Evolutionary conservation across 148 eudicot genomes (phyloP), one percentile per base, ranked within the genome.

Genomic region (Rhododendron molle): DNA sequence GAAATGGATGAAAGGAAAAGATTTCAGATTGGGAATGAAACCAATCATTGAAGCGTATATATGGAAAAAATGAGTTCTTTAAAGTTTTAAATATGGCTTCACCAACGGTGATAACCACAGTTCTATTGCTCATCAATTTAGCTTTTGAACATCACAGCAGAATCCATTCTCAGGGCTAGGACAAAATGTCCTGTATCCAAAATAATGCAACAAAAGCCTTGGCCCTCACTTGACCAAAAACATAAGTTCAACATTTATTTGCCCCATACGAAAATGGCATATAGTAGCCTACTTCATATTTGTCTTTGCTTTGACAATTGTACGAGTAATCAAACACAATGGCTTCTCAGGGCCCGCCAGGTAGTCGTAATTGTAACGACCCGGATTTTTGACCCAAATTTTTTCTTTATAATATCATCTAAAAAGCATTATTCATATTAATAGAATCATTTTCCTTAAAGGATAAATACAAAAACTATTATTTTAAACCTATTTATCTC

Each of bases 331-430:
- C 23, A 85, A 85, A 12, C 82, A 78, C n/a, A 76, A 58, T 67
- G 47, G 81, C 76, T 81, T 93, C 95, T 98, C 99, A 97, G 85
- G 99, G 98, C 47, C 99, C 98, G 71, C 99, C 99, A 78, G 99
- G 93, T 87, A 97, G 98, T 56, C 94, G 93, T 80, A 97, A 89
- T 80, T n/a, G n/a, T n/a, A n/a, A n/a, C n/a, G n/a, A n/a, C n/a
- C n/a, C n/a, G n/a, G n/a, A n/a, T n/a, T n/a, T n/a, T n/a, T n/a
- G n/a, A n/a, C n/a, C n/a, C n/a, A n/a, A n/a, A n/a, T n/a, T n/a
- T n/a, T n/a, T n/a, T n/a, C n/a, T n/a, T n/a, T n/a, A n/a, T 32
- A 32, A 32, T 32, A 32, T 32, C 1, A 32, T 32, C n/a, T 32
- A 32, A 32, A 32, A 32, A 32, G 32, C 1, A 32, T 32, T 32